phyloP scores from a whole-genome alignment of 805 yeast genomes.

The Starmerella bacillaris region DNA sequence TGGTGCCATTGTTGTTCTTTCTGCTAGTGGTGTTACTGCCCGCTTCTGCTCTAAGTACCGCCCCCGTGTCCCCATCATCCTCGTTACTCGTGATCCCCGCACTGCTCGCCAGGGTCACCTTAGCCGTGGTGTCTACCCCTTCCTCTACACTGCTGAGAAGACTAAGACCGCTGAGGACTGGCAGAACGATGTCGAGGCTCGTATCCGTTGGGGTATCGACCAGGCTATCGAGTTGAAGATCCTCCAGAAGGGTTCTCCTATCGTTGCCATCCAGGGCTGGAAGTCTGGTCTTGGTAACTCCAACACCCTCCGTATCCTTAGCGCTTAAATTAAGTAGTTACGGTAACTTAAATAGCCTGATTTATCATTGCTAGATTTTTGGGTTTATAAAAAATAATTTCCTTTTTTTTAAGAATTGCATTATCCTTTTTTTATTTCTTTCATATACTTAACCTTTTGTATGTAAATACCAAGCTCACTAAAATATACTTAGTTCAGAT shows the following conservation, averaged over 20 bases:
- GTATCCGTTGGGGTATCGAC: slow-evolving; percentile 81
- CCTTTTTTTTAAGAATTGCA: no score
- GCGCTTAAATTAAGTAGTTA: slow-evolving; percentile 8
- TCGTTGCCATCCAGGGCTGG: slow-evolving; percentile 96
- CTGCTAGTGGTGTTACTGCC: slow-evolving; percentile 89
- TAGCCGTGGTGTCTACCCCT: slow-evolving; percentile 97
- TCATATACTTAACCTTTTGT: no score
- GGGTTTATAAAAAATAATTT: no score
- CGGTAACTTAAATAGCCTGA: no score
- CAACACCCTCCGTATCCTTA: slow-evolving; percentile 77
- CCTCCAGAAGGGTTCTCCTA: slow-evolving; percentile 69
- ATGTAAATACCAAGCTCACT: no score
- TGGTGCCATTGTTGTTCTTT: slow-evolving; percentile 87
- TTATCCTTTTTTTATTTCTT: no score
- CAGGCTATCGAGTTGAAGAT: slow-evolving; percentile 79
- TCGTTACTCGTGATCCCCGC: slow-evolving; percentile 89
- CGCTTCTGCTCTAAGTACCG: slow-evolving; percentile 94
- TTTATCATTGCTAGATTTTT: no score
- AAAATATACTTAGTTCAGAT: no score
- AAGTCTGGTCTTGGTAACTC: slow-evolving; percentile 97
- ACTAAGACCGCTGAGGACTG: slow-evolving; percentile 49
- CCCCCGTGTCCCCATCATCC: slow-evolving; percentile 91
- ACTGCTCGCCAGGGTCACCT: slow-evolving; percentile 92
- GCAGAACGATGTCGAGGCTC: slow-evolving; percentile 90
- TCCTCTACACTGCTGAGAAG: slow-evolving; percentile 50